These are phyloP conservation scores for Mikania micrantha DNA, from an alignment of 129 eudicot species.

Conservation along the genomic window DNA sequence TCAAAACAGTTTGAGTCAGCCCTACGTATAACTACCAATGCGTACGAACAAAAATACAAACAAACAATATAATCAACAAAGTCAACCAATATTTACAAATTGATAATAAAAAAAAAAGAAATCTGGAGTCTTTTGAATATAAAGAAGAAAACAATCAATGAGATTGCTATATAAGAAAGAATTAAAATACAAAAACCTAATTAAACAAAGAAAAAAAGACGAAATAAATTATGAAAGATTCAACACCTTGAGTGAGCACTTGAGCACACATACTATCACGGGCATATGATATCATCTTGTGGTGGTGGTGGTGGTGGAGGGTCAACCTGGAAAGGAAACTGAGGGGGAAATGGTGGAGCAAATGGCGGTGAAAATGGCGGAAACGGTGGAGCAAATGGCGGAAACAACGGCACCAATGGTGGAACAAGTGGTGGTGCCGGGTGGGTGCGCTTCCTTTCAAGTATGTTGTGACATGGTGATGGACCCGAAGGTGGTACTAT, in stretches of 20 bases:
- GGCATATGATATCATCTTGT: constrained; percentile 21
- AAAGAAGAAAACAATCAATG: constrained; percentile 14
- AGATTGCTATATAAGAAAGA: constrained; percentile 14
- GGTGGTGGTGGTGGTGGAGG: constrained; percentile 37
- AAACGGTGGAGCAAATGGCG: background rate
- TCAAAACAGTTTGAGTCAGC: too few relatives aligned
- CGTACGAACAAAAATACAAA: background rate
- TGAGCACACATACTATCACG: constrained; percentile 8
- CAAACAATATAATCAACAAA: background rate
- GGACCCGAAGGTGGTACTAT: constrained; percentile 66
- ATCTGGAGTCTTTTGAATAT: background rate
- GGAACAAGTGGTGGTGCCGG: background rate
- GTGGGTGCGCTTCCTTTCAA: constrained; percentile 27
- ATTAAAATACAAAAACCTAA: constrained; percentile 12
- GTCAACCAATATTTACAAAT: background rate
- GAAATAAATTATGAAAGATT: background rate
- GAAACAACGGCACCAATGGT: background rate
- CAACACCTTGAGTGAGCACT: background rate
- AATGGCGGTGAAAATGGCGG: background rate
- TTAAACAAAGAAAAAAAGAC: background rate
- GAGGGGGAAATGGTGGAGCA: constrained; percentile 2
- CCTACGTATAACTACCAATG: background rate
- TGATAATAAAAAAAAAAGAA: background rate
- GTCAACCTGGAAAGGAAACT: constrained; percentile 12
- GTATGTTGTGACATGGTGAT: constrained; percentile 48